Base-by-base conservation (phyloP, 768 basidiomycete species). In the Chlorophyllum brunneum region DNA sequence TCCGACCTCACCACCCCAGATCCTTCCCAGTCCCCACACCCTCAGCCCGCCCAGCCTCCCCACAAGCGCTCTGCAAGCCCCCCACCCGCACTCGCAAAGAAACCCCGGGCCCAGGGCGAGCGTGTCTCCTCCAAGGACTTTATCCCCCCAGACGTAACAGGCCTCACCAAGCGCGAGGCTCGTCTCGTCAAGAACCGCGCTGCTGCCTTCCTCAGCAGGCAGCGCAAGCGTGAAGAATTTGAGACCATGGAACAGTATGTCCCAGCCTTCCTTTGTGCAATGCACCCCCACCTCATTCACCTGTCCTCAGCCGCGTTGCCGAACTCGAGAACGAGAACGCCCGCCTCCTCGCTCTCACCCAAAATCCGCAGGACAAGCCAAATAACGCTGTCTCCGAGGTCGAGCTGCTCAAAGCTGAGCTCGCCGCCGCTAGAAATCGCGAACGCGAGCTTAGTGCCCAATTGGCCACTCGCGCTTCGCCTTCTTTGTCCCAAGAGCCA, bases 141-240 rank as follows among this genome's bases (percentile, higher is more conserved):
- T 61, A 66, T 94, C 16, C 90, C 91, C 9, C 92, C 92, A 43
- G 91, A 94, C 65, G 91, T 93, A 54, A 80, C 83, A 54, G 92
- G 92, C 44, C 78, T 94, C 54, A 84, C 78, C 76, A 94, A 94
- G 69, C 88, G 92, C 45, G 92, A 94, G 70, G 92, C 92, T 55
- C 83, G 92, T 47, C 79, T 94, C 7, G 88, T 94, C 52, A 94
- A 94, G 77, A 94, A 94, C 71, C 80, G 92, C 51, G 92, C 92
- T 10, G 92, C 92, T 9, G 92, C 92, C 54, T 94, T 94, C 74
- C 85, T 94, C 64, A 87, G 85, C 70, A 78, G 92, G 65, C 92
- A 94, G 68, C 79, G 92, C 61, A 94, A 94, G 69, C 82, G 92
- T 51, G 92, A 94, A 70, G 91, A 93, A 71, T 94, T 92, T 62